Evolutionary conservation across 768 basidiomycete species (phyloP).

Genomic region (Hericium rajendrae): DNA sequence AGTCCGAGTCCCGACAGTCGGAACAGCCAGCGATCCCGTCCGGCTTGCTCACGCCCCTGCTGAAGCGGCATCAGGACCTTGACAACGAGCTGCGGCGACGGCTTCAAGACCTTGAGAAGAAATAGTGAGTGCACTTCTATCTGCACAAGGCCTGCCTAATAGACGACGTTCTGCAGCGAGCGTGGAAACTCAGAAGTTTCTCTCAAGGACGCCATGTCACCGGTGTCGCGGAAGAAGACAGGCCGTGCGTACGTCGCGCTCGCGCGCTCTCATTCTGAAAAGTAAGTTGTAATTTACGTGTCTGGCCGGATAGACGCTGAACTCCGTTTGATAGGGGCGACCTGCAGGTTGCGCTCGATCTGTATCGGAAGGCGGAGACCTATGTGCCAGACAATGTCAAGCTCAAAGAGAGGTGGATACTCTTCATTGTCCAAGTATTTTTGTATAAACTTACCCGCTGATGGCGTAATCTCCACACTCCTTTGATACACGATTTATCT

Average conservation of each 20-base stretch:
- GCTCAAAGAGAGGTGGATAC: conserved; percentile 80
- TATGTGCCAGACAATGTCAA: conserved; percentile 85
- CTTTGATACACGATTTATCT: background rate
- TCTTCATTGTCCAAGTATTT: conserved; percentile 59
- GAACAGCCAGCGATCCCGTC: conserved; percentile 28
- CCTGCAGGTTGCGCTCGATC: conserved; percentile 66
- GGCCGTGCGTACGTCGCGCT: conserved; percentile 79
- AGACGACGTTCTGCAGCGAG: conserved; percentile 32
- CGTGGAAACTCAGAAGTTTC: conserved; percentile 50
- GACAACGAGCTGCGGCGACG: conserved; percentile 58
- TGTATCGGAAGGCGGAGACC: conserved; percentile 72
- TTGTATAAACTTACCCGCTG: conserved; percentile 25
- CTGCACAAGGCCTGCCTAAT: background rate
- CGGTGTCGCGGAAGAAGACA: conserved; percentile 70
- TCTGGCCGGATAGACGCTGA: background rate
- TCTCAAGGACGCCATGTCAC: conserved; percentile 55
- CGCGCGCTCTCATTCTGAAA: conserved; percentile 72
- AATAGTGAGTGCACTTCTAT: conserved; percentile 42
- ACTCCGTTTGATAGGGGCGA: conserved; percentile 45
- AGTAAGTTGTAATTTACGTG: conserved; percentile 33
- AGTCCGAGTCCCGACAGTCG: conserved; percentile 28
- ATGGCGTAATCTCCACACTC: conserved; percentile 18
- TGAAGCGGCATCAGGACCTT: conserved; percentile 57
- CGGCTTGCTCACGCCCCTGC: conserved; percentile 49
- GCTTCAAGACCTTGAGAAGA: conserved; percentile 60